phyloP scores from a whole-genome alignment of 1,139 yeast species.

The Taphrina wiesneri region DNA sequence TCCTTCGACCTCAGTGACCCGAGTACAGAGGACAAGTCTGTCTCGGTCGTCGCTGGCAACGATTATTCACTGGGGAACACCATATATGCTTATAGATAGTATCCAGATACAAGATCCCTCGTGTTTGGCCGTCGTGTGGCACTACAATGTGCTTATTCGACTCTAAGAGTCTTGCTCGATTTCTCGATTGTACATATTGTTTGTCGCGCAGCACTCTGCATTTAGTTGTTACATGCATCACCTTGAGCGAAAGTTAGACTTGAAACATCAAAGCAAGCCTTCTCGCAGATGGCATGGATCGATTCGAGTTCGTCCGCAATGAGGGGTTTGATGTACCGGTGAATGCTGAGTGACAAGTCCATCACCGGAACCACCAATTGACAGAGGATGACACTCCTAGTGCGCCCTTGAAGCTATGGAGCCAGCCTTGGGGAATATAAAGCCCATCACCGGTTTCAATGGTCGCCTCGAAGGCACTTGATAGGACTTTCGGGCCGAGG shows the following conservation, averaged over 20 bases:
- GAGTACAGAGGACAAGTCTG: too few relatives aligned
- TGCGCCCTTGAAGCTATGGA: constrained; percentile 28
- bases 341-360: background rate
- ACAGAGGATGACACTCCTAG: constrained; percentile 16
- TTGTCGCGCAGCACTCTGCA: background rate
- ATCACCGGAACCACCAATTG: constrained; percentile 32
- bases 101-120: background rate
- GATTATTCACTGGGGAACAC: background rate
- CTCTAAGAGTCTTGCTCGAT: too few relatives aligned
- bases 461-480: background rate
- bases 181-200: background rate
- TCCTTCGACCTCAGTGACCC: too few relatives aligned
- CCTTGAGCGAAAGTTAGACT: background rate
- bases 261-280: too few relatives aligned
- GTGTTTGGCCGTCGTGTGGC: background rate
- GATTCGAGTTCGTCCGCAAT: too few relatives aligned
- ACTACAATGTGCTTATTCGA: too few relatives aligned
- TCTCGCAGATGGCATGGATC: too few relatives aligned
- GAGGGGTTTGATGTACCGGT: too few relatives aligned
- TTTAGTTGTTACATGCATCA: background rate
- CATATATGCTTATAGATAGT: background rate
- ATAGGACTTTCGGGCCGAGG: background rate
- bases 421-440: constrained; percentile 28
- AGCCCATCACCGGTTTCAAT: constrained; percentile 24
- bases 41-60: too few relatives aligned